Evolutionary conservation across 495 filamentous ascomycete genomes (phyloP).

Genomic region (Hypoxylon lienhwacheense): DNA sequence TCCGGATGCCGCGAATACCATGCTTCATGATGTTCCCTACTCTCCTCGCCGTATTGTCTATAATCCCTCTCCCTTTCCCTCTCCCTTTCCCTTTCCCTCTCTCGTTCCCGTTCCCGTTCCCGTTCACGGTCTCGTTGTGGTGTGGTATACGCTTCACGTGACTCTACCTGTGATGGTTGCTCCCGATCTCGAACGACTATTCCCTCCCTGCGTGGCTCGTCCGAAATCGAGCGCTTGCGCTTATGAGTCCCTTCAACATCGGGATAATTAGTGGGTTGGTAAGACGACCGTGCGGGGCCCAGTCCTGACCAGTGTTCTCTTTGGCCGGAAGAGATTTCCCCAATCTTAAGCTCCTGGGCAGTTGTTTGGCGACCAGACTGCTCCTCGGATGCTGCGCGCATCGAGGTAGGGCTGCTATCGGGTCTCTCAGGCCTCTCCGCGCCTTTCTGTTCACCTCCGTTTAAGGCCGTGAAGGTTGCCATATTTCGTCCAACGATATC

Average conservation of each 20-base stretch:
- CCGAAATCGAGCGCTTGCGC: conserved; percentile 56
- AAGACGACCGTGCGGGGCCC: conserved; percentile 43
- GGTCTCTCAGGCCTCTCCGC: conserved; percentile 35
- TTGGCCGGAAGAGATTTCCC: conserved; percentile 36
- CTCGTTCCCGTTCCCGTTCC: no score
- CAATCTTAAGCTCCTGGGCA: conserved; percentile 40
- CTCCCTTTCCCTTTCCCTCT: no score
- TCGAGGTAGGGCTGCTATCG: conserved; percentile 30
- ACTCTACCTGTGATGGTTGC: conserved; percentile 41
- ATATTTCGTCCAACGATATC: conserved; percentile 45
- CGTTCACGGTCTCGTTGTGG: conserved; percentile 47
- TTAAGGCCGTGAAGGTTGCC: conserved; percentile 53
- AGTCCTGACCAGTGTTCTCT: conserved; percentile 40
- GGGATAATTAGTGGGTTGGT: conserved; percentile 41
- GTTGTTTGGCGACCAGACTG: conserved; percentile 24
- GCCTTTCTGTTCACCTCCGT: conserved; percentile 50
- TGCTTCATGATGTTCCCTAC: conserved; percentile 44
- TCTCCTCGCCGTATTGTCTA: conserved; percentile 44
- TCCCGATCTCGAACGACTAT: conserved; percentile 25
- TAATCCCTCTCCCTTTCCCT: no score
- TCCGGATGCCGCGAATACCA: conserved; percentile 51
- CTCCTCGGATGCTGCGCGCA: conserved; percentile 34
- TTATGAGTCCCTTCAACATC: conserved; percentile 52
- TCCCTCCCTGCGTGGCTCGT: conserved; percentile 45
- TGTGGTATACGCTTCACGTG: conserved; percentile 46